Conservation (phyloP, 169 alveolate species). For the Plasmodium ovale region DNA sequence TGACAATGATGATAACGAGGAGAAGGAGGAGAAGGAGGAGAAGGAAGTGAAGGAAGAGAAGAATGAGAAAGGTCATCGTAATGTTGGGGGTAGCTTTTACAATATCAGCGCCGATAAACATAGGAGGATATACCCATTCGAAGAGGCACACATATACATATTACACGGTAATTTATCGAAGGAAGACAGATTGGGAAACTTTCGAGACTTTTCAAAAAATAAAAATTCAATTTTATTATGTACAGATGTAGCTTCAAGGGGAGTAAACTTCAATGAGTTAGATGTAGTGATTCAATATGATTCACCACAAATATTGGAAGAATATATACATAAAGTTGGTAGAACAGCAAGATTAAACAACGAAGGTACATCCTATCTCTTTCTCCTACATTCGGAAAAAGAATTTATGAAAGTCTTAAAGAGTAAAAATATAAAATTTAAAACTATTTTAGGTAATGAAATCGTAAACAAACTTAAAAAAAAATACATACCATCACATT, state of each 20-base stretch:
- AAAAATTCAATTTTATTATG: conserved; percentile 88
- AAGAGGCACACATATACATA: conserved; percentile 71
- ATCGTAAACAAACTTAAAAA: conserved; percentile 10
- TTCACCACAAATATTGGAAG: conserved; percentile 94
- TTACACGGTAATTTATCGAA: conserved; percentile 83
- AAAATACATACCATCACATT: conserved; percentile 8
- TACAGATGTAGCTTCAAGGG: conserved; percentile 96
- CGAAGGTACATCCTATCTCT: conserved; percentile 80
- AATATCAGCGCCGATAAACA: conserved; percentile 32
- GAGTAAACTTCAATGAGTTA: conserved; percentile 93
- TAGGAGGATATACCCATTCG: conserved; percentile 25
- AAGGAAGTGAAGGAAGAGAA: neutral
- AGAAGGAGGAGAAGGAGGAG: neutral
- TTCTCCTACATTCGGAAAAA: conserved; percentile 78
- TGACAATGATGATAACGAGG: neutral
- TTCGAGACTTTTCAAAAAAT: conserved; percentile 77
- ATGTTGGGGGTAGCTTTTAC: neutral
- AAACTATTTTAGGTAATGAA: conserved; percentile 9
- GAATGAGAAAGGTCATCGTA: no score
- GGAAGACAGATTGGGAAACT: conserved; percentile 80
- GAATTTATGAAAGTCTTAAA: conserved; percentile 13
- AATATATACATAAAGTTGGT: conserved; percentile 96
- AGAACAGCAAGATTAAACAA: conserved; percentile 94
- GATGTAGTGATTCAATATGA: conserved; percentile 94
- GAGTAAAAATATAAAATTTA: conserved; percentile 23